These are phyloP conservation scores for Talaromyces sp. DNA, from an alignment of 2,329 filamentous ascomycete genomes.

Conservation along the genomic window DNA sequence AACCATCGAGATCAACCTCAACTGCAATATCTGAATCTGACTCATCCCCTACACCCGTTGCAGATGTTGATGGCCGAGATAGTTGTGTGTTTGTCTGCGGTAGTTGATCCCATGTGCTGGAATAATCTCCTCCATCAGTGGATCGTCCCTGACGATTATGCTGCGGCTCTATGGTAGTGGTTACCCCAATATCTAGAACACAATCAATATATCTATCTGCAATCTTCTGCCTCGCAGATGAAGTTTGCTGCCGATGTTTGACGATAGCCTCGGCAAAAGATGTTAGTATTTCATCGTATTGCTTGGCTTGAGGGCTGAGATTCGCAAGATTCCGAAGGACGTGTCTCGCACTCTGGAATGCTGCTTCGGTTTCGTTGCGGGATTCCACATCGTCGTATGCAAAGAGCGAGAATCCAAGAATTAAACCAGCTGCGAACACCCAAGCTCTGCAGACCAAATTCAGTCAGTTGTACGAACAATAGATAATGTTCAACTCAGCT, in stretches of 20 bases:
- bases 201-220: constrained; percentile 15
- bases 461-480: background rate
- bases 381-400: constrained; percentile 26
- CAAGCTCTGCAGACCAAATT: constrained; percentile 40
- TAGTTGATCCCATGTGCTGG: background rate
- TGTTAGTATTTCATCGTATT: constrained; percentile 56
- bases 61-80: background rate
- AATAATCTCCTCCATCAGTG: background rate
- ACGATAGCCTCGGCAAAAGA: constrained; percentile 46
- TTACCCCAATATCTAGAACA: constrained; percentile 12
- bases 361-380: constrained; percentile 45
- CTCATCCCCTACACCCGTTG: background rate
- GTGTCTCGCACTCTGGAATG: constrained; percentile 50
- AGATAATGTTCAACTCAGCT: constrained; percentile 20
- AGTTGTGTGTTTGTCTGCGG: background rate
- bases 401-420: constrained; percentile 57
- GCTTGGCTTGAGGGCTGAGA: constrained; percentile 55
- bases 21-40: constrained; percentile 3
- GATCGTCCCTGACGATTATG: background rate
- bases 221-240: constrained; percentile 11
- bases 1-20: constrained; percentile 15
- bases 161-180: background rate
- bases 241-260: constrained; percentile 36
- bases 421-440: constrained; percentile 56
- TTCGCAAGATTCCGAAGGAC: constrained; percentile 49